Conservation (phyloP, 257 asterid genomes). For the Capsicum pubescens region DNA sequence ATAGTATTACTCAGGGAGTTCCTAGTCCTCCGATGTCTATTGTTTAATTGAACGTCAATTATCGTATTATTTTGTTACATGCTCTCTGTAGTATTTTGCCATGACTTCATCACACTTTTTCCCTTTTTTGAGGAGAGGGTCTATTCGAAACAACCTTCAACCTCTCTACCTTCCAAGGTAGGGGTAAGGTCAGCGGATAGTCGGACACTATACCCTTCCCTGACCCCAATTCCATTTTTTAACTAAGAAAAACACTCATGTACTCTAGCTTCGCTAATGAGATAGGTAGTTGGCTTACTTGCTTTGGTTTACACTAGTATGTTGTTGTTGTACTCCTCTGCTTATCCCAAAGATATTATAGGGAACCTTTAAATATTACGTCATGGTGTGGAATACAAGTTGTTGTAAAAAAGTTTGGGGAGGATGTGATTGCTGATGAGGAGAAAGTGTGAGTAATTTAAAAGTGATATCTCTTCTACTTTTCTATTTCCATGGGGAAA, state of each 20-base stretch:
- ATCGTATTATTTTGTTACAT: no score
- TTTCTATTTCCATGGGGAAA: neutral
- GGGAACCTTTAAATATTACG: slow-evolving; percentile 84
- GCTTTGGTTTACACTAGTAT: neutral
- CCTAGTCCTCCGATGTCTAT: no score
- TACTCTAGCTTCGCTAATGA: no score
- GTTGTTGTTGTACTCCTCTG: neutral
- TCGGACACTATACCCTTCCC: no score
- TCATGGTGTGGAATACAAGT: slow-evolving; percentile 91
- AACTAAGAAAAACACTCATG: no score
- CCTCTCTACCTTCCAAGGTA: neutral
- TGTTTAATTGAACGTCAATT: no score
- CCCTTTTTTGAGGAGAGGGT: no score
- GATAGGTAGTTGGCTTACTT: neutral
- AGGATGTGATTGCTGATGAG: slow-evolving; percentile 71
- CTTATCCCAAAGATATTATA: slow-evolving; percentile 25
- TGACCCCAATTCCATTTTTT: neutral
- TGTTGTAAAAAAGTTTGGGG: slow-evolving; percentile 83
- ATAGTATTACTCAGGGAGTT: no score
- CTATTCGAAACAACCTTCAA: no score
- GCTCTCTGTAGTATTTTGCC: no score
- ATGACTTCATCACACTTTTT: no score
- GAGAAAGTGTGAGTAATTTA: slow-evolving; percentile 76
- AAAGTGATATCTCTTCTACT: neutral
- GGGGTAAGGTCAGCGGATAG: neutral